phyloP scores from a whole-genome alignment of 768 basidiomycete species.

The Mycena alexandri region DNA sequence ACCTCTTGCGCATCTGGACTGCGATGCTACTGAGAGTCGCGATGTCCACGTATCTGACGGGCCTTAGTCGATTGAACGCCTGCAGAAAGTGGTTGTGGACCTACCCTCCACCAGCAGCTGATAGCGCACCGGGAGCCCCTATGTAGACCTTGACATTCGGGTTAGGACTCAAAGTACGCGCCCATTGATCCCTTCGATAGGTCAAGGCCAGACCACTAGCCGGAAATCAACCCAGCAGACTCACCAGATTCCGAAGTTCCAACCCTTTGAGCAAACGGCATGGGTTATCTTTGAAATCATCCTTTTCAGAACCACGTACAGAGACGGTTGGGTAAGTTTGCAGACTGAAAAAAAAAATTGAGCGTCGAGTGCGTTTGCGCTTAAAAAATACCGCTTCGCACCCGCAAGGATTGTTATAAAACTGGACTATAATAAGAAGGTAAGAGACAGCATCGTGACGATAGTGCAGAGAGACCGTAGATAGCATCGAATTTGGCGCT shows the following conservation, averaged over 20 bases:
- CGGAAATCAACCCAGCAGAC: background rate
- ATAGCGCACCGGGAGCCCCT: conserved; percentile 70
- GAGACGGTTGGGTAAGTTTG: conserved; percentile 60
- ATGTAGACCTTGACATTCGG: conserved; percentile 74
- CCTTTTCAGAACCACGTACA: conserved; percentile 50
- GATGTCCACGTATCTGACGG: conserved; percentile 56
- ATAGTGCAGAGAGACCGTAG: conserved; percentile 56
- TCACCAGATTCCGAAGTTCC: conserved; percentile 73
- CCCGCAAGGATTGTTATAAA: conserved; percentile 69
- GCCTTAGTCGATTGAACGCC: no score
- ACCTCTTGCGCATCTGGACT: conserved; percentile 59
- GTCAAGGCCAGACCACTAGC: background rate
- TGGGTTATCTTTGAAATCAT: conserved; percentile 3
- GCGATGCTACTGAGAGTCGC: conserved; percentile 61
- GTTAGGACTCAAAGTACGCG: conserved; percentile 68
- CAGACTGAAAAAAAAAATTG: conserved; percentile 41
- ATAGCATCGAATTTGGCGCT: conserved; percentile 76
- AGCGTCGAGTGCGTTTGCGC: background rate
- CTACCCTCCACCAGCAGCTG: conserved; percentile 68
- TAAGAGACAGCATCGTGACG: background rate
- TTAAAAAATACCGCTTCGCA: background rate
- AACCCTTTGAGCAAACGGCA: conserved; percentile 55
- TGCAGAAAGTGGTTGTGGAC: background rate
- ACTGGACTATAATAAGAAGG: conserved; percentile 52
- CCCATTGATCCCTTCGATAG: conserved; percentile 71